Base-by-base conservation (phyloP, 768 basidiomycete genomes). In the Tylopilus balloui region DNA sequence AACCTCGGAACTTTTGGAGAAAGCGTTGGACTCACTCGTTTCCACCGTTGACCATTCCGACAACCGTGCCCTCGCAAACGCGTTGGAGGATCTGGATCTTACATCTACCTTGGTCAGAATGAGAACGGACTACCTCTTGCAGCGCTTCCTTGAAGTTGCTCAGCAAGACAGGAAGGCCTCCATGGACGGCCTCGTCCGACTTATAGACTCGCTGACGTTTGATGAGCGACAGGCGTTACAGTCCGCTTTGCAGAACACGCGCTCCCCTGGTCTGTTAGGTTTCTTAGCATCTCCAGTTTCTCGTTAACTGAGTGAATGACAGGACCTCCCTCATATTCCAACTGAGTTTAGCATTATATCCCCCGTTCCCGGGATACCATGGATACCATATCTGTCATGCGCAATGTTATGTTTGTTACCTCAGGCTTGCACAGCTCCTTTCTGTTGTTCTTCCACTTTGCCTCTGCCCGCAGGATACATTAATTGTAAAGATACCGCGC, bases 141-240 rank as follows among this genome's bases (percentile, higher is more conserved):
- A 79, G 42, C 76, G 78, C 46, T 73, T 93, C 69, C 69, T 88
- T 21, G 78, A 80, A 13, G 71, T 86, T 53, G 77, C 83, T 12
- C 81, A 84, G 53, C 83, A 84, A 57, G 87, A 93, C 64, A 79
- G 83, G 42, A 88, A 88, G 69, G 83, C 82, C 9, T 80, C 86
- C 1, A 66, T 93, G 52, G 82, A 84, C 52, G 83, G 88, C 29
- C 77, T 93, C 50, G 66, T 81, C 42, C 83, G 83, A 42, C 71
- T 92, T 11, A 79, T 84, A n/a, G 84, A 89, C 50, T 76, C 75
- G 31, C 75, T 94, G 51, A 78, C 80, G 0, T 78, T 80, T 20
- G 91, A 91, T 21, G 90, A 92, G 56, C 82, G 79, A 65, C 69
- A 76, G 11, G 68, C 76, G 1, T 61, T 93, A 52, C 74, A 84